Percentiles rank a stretch among this genome's conserved stretches.
These are phyloP conservation scores for Penicillium turbatum DNA, from an alignment of 495 filamentous ascomycete genomes.

Conservation along the genomic window DNA sequence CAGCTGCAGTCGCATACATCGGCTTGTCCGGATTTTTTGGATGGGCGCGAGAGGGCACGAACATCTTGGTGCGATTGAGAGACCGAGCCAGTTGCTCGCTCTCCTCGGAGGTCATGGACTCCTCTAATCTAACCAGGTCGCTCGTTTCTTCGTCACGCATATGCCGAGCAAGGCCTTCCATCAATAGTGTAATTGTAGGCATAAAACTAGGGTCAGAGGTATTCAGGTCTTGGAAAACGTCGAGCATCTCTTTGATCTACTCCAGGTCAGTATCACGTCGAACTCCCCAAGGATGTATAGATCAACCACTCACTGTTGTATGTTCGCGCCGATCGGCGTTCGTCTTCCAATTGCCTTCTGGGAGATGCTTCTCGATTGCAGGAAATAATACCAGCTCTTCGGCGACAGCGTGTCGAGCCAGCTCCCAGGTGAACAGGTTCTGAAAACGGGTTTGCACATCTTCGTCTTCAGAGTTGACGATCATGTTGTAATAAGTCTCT, in stretches of 20 bases:
- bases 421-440: constrained; percentile 66
- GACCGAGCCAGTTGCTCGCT: constrained; percentile 45
- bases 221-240: constrained; percentile 53
- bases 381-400: constrained; percentile 69
- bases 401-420: constrained; percentile 59
- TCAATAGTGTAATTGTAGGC: constrained; percentile 49
- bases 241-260: constrained; percentile 59
- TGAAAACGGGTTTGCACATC: constrained; percentile 52
- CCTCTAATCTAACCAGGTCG: constrained; percentile 52
- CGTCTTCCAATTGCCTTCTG: constrained; percentile 47
- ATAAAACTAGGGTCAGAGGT: constrained; percentile 46
- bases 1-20: constrained; percentile 26
- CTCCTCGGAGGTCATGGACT: constrained; percentile 32
- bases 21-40: constrained; percentile 34
- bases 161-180: constrained; percentile 48
- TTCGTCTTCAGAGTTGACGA: constrained; percentile 44
- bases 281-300: too few species aligned
- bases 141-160: constrained; percentile 56
- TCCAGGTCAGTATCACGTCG: not conserved
- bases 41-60: constrained; percentile 56
- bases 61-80: constrained; percentile 57
- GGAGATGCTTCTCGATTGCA: constrained; percentile 54
- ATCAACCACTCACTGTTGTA: constrained; percentile 37
- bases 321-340: constrained; percentile 56
- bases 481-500: constrained; percentile 52